Evolutionary conservation across 805 yeast genomes (phyloP).

Genomic region (Cyberlindnera lachancei): DNA sequence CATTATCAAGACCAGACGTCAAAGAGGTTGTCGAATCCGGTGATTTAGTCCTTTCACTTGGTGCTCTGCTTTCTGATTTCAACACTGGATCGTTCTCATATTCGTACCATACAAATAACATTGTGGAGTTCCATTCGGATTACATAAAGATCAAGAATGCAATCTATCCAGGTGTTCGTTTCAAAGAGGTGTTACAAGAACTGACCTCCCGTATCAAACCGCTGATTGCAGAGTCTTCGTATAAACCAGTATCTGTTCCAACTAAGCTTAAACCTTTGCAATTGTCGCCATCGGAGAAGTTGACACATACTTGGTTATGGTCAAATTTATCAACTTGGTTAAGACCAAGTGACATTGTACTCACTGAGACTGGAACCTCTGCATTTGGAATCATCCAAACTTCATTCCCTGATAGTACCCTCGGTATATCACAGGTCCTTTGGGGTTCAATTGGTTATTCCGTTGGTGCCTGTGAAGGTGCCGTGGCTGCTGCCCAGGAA

Average conservation of each 20-base stretch:
- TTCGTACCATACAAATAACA: slow-evolving; percentile 59
- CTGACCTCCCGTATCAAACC: slow-evolving; percentile 30
- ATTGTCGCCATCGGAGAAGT: slow-evolving; percentile 32
- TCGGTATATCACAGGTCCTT: slow-evolving; percentile 63
- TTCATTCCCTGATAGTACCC: slow-evolving; percentile 49
- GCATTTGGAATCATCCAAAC: slow-evolving; percentile 62
- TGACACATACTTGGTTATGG: slow-evolving; percentile 64
- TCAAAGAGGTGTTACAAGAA: slow-evolving; percentile 45
- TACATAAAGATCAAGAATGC: slow-evolving; percentile 61
- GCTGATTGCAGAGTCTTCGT: slow-evolving; percentile 32
- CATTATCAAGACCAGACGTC: slow-evolving; percentile 61
- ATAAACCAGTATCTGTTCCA: slow-evolving; percentile 49
- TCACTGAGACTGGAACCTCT: slow-evolving; percentile 68
- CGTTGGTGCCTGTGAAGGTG: slow-evolving; percentile 58
- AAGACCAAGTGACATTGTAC: slow-evolving; percentile 53
- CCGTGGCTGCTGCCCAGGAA: slow-evolving; percentile 39
- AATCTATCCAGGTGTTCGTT: slow-evolving; percentile 59
- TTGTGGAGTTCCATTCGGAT: slow-evolving; percentile 31
- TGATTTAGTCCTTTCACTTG: slow-evolving; percentile 68
- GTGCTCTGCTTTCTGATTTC: slow-evolving; percentile 78
- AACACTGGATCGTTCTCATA: slow-evolving; percentile 82
- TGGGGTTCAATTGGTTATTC: slow-evolving; percentile 72
- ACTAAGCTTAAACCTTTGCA: slow-evolving; percentile 31
- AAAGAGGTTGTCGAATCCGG: slow-evolving; percentile 62
- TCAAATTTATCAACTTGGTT: slow-evolving; percentile 52